These are phyloP conservation scores for Chrysanthemum seticuspe DNA, from an alignment of 129 eudicot species.

Conservation along the genomic window DNA sequence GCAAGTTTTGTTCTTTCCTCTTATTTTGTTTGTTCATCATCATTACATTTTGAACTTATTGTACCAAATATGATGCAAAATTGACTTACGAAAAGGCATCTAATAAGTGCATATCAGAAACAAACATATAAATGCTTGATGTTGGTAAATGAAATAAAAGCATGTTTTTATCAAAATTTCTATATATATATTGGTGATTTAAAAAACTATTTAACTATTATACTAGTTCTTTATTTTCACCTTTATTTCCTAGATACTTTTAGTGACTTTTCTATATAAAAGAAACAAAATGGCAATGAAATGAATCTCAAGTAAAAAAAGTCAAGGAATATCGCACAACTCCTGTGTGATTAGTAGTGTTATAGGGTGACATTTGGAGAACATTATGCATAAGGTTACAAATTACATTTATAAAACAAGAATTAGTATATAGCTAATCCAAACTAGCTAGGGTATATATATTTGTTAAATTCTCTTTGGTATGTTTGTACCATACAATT, in stretches of 20 bases:
- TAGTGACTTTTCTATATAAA: background rate
- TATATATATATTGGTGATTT: too few relatives aligned
- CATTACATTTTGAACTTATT: constrained; percentile 31
- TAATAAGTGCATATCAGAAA: constrained; percentile 38
- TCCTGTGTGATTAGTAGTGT: constrained; percentile 22
- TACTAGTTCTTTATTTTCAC: too few relatives aligned
- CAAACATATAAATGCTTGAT: constrained; percentile 32
- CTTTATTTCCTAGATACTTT: too few relatives aligned
- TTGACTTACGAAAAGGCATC: constrained; percentile 35
- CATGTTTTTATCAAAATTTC: too few relatives aligned
- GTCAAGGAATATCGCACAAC: constrained; percentile 46
- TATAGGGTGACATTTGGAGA: constrained; percentile 33
- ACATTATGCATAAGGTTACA: constrained; percentile 11
- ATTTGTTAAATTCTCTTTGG: background rate
- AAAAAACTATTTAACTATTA: too few relatives aligned
- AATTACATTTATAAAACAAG: background rate
- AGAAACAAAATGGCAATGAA: constrained; percentile 1
- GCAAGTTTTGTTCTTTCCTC: constrained; percentile 31
- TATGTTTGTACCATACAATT: constrained; percentile 1
- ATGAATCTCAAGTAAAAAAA: constrained; percentile 40
- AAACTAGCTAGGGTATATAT: constrained; percentile 8
- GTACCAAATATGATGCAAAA: constrained; percentile 15
- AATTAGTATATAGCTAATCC: constrained; percentile 4
- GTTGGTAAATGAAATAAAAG: constrained; percentile 6
- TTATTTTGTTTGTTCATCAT: constrained; percentile 27